Evolutionary conservation across 176 grass and related monocot genomes (phyloP), one percentile per base, ranked within the genome.

Genomic region (Luzula sylvatica): DNA sequence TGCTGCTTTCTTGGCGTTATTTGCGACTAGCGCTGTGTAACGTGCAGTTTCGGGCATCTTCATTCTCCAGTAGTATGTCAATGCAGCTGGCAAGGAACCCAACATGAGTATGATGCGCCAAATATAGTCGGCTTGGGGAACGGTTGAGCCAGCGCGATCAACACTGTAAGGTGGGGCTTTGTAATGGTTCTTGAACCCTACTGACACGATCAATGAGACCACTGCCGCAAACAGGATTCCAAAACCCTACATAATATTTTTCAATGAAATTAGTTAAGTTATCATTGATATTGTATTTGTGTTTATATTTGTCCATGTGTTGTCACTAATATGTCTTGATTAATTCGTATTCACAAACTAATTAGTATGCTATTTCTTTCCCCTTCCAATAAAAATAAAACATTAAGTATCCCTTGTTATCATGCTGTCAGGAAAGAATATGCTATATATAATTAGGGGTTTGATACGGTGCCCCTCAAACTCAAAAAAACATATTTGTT

Each of bases 21-120:
- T 72, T 2, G 80, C 86, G 29, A 90, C 58, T 0, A 93, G 87
- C 0, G 87, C 87, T 0, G 87, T 86, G 77, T 93, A 93, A 0
- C 87, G 55, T n/a, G 77, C 81, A 14, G 87, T 93, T 66, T 93
- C 87, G 7, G 81, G 87, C 87, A 93, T 93, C 76, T 77, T 71
- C 69, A 73, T 78, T 48, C 81, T 61, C 81, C 81, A 84, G 72
- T 83, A 84, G 65, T 67, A 92, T 61, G 86, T 92, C 50, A 84
- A 0, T 38, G 56, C 14, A 2, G 87, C 81, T 0, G 81, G 87
- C 0, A 20, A 0, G 0, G 77, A 46, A 23, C 87, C 87, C 15
- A 94, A 61, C 70, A 86, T 82, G 60, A 93, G 66, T 55, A 86
- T 72, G 49, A 78, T 42, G 15, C 81, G 69, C 81, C 77, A 86